A percentile compares a stretch with the other conserved stretches of the same genome.
Evolutionary conservation across 2,329 filamentous ascomycete species (phyloP).

Genomic region (Trichoderma guizhouense): DNA sequence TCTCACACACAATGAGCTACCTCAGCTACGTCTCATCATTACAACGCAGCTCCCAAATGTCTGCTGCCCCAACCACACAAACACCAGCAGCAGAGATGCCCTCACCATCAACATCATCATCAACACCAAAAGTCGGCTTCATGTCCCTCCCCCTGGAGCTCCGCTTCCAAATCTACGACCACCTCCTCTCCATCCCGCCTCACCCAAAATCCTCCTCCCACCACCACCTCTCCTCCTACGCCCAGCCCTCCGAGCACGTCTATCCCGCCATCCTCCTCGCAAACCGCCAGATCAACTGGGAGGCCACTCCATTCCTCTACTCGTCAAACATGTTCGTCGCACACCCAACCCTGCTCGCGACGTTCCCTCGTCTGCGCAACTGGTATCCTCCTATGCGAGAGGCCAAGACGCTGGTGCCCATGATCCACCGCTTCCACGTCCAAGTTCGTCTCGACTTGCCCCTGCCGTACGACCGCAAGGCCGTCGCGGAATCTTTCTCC

Average conservation of each 20-base stretch:
- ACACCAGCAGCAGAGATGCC: background rate
- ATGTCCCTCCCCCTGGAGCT: slow-evolving; percentile 45
- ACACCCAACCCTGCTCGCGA: slow-evolving; percentile 39
- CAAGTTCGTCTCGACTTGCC: slow-evolving; percentile 41
- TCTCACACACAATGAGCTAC: background rate
- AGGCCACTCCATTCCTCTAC: slow-evolving; percentile 43
- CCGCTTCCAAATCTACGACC: slow-evolving; percentile 44
- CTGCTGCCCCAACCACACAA: background rate
- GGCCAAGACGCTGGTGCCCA: slow-evolving; percentile 26
- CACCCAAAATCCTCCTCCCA: slow-evolving; percentile 23
- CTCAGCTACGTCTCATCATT: background rate
- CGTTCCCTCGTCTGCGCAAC: slow-evolving; percentile 39
- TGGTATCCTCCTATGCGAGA: slow-evolving; percentile 33
- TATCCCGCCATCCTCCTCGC: slow-evolving; percentile 40
- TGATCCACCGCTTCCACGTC: slow-evolving; percentile 40
- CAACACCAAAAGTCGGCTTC: slow-evolving; percentile 24
- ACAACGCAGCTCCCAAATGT: background rate
- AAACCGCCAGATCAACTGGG: slow-evolving; percentile 40
- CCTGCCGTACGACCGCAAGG: slow-evolving; percentile 31
- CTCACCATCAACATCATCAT: background rate
- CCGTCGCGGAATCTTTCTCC: slow-evolving; percentile 34
- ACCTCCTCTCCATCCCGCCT: slow-evolving; percentile 39
- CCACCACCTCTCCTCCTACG: slow-evolving; percentile 22
- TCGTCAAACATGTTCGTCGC: slow-evolving; percentile 42
- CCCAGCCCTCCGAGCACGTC: slow-evolving; percentile 21